Conservation (phyloP, 2,329 filamentous ascomycete genomes). For the Epichloe baconii region DNA sequence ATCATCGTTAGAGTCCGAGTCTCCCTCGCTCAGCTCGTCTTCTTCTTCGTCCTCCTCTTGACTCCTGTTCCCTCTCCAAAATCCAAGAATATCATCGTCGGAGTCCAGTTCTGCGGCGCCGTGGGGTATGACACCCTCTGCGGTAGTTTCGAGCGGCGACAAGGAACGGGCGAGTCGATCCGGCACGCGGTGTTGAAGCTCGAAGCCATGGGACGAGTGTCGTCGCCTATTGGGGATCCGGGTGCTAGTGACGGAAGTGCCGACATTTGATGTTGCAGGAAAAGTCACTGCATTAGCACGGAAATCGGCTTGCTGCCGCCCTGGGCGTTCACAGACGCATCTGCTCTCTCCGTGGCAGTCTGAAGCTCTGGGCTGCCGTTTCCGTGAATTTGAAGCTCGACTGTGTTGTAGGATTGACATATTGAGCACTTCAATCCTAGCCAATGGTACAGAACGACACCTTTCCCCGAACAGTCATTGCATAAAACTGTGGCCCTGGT, state of each 20-base stretch:
- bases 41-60: conserved; percentile 30
- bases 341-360: conserved; percentile 13
- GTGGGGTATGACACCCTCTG: conserved; percentile 15
- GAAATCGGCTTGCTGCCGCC: conserved; percentile 2
- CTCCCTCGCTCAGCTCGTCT: conserved; percentile 29
- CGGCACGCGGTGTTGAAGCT: conserved; percentile 19
- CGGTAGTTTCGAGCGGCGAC: conserved; percentile 22
- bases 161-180: conserved; percentile 33
- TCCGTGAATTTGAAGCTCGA: conserved; percentile 48
- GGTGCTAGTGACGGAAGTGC: conserved; percentile 1
- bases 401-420: conserved; percentile 58
- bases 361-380: conserved; percentile 18
- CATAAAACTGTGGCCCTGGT: conserved; percentile 77
- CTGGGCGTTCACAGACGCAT: conserved; percentile 2
- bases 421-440: conserved; percentile 78
- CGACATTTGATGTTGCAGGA: neutral
- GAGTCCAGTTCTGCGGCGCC: conserved; percentile 30
- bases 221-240: conserved; percentile 19
- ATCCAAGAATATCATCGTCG: conserved; percentile 42
- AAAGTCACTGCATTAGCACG: conserved; percentile 1
- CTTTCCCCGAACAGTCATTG: conserved; percentile 88
- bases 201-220: conserved; percentile 26
- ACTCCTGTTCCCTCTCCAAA: conserved; percentile 34
- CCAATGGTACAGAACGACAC: conserved; percentile 85
- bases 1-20: conserved; percentile 35